Conservation (phyloP, 495 filamentous ascomycete species). For the Lasiosphaeris hirsuta region DNA sequence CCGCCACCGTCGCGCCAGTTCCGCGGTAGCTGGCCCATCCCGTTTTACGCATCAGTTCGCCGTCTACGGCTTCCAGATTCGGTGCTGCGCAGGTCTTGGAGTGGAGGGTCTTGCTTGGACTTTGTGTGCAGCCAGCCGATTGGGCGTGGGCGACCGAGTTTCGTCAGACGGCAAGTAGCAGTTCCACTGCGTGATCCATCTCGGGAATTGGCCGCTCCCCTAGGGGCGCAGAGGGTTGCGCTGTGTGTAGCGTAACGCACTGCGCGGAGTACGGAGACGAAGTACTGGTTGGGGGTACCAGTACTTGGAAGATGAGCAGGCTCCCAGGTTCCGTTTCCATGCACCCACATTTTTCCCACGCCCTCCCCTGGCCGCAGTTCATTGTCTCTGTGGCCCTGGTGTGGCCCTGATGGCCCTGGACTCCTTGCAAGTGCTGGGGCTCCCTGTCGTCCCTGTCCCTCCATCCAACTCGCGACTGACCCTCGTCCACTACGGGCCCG, state of each 20-base stretch:
- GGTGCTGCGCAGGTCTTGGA: background rate
- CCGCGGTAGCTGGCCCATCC: too few species aligned
- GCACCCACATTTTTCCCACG: constrained; percentile 20
- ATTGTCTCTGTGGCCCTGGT: constrained; percentile 1
- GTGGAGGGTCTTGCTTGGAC: background rate
- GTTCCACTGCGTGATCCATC: constrained; percentile 24
- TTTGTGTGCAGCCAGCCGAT: constrained; percentile 12
- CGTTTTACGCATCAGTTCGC: background rate
- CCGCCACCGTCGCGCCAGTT: background rate
- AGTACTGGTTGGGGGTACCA: constrained; percentile 11
- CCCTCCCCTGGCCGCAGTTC: constrained; percentile 17
- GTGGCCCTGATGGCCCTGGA: constrained; percentile 1
- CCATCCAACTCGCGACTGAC: too few species aligned
- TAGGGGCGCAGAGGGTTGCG: constrained; percentile 10
- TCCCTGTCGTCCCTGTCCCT: constrained; percentile 2
- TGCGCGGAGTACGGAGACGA: background rate
- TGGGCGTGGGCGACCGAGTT: constrained; percentile 14
- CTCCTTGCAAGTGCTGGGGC: too few species aligned
- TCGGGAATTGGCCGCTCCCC: constrained; percentile 18
- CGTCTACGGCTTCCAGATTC: background rate
- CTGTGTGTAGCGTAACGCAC: constrained; percentile 8
- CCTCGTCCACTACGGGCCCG: background rate
- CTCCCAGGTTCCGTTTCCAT: constrained; percentile 3
- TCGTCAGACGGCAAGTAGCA: constrained; percentile 32
- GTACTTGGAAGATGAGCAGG: background rate